Conservation (phyloP, 352 stramenopile genomes). For the Pythium volutum region DNA sequence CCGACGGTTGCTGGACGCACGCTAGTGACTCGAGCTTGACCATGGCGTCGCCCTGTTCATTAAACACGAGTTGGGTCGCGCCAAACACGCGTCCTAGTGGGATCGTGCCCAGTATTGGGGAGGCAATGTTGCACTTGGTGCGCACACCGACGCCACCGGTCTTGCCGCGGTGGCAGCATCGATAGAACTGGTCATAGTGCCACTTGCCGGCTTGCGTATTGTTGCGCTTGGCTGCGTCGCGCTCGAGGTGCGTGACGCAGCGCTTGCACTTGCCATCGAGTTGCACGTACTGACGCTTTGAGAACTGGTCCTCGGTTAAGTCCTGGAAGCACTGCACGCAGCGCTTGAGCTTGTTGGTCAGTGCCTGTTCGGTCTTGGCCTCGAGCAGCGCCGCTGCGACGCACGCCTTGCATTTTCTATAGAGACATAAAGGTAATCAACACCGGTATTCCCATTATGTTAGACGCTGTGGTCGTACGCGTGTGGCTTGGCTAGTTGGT, state of each 20-base stretch:
- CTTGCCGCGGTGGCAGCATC: constrained; percentile 68
- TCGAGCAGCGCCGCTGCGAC: constrained; percentile 32
- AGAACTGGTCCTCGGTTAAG: constrained; percentile 54
- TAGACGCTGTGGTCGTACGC: too few relatives aligned
- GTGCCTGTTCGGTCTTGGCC: constrained; percentile 19
- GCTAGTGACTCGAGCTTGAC: constrained; percentile 55
- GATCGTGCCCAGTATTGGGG: constrained; percentile 56
- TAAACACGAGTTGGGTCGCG: constrained; percentile 54
- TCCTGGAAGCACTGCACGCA: constrained; percentile 79
- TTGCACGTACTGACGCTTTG: constrained; percentile 66
- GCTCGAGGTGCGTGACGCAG: constrained; percentile 54
- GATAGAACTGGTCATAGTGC: constrained; percentile 61
- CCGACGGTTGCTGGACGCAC: constrained; percentile 18
- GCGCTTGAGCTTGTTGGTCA: constrained; percentile 41
- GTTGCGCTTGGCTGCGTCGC: constrained; percentile 23
- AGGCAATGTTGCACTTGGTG: constrained; percentile 65
- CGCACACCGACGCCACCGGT: constrained; percentile 62
- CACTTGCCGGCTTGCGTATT: constrained; percentile 42
- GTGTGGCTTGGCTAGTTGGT: constrained; percentile 41
- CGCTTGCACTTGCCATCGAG: constrained; percentile 59
- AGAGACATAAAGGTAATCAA: too few relatives aligned
- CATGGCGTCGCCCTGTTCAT: constrained; percentile 75
- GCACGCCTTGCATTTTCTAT: constrained; percentile 62
- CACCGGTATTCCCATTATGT: too few relatives aligned
- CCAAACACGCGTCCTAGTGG: constrained; percentile 62